Evolutionary conservation across 768 basidiomycete species (phyloP), one percentile per base, ranked within the genome.

Genomic region (Suillus hirtellus): DNA sequence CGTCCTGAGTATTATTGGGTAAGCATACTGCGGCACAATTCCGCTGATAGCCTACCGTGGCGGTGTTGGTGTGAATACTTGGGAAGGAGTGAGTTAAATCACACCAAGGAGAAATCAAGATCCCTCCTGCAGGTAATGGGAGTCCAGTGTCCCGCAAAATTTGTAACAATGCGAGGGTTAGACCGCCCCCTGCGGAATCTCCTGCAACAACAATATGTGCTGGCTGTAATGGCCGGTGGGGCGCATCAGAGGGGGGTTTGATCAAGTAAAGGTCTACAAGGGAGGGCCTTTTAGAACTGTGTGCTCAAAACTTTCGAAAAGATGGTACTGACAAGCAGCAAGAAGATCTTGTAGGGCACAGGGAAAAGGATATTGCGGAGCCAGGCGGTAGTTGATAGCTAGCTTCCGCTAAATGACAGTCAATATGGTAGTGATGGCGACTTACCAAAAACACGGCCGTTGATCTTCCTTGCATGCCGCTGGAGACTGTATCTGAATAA

Each of bases 341-440:
- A 99, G 71, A 40, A 88, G 79, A 74, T 99, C 96, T 69, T 97
- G 95, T 8, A 98, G 76, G 1, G 89, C 93, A 67, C 93, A 94
- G 15, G 96, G 96, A 72, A 97, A 98, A 1, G 96, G 96, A 69
- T 96, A 99, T 76, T 98, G 96, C 0, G 96, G 96, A 15, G 96
- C 91, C n/a, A 96, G 84, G 44, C 90, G 84, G 70, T 93, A 93
- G 66, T 90, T 90, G 60, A 93, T 81, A 63, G 90, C 89, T 91
- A 64, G 12, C 38, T 15, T 59, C 67, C 69, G 67, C 60, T 76
- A 35, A 47, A 60, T 43, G n/a, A 56, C 66, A 24, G 63, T 46
- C 10, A 54, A 15, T 37, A 37, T 47, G 58, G 2, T 21, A 10
- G 21, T 8, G 4, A 43, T 19, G 35, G 64, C 27, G 24, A 70